phyloP scores from a whole-genome alignment of 257 asterid species.

The Fraxinus excelsior region DNA sequence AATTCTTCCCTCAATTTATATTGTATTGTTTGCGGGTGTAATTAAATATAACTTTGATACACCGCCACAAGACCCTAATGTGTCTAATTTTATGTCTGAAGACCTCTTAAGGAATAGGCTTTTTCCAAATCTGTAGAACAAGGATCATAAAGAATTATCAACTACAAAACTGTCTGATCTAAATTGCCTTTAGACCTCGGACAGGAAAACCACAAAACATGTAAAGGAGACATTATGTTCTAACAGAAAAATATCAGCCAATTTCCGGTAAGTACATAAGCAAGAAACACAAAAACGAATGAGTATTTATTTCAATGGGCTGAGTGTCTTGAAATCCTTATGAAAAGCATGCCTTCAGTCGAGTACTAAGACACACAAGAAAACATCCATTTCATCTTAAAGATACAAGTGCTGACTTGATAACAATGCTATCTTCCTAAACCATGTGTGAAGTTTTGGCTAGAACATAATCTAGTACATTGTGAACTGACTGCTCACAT shows the following conservation, averaged over 20 bases:
- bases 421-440: not conserved
- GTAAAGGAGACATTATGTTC: not conserved
- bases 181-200: not conserved
- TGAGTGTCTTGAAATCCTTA: constrained; percentile 4
- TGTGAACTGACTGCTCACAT: constrained; percentile 49
- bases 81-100: too few relatives aligned
- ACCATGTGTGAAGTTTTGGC: constrained; percentile 19
- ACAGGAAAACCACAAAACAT: not conserved
- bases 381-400: constrained; percentile 13
- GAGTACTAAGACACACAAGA: not conserved
- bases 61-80: too few relatives aligned
- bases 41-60: not conserved
- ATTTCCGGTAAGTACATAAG: not conserved
- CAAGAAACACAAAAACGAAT: not conserved
- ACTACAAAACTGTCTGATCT: not conserved
- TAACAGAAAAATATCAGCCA: not conserved
- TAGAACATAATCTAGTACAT: constrained; percentile 16
- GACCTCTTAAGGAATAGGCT: too few relatives aligned
- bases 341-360: not conserved
- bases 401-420: constrained; percentile 13
- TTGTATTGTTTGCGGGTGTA: not conserved
- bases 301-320: not conserved
- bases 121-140: not conserved
- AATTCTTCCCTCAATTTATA: not conserved
- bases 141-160: not conserved